phyloP scores from a whole-genome alignment of 768 basidiomycete species.

The Arthromyces matolae region DNA sequence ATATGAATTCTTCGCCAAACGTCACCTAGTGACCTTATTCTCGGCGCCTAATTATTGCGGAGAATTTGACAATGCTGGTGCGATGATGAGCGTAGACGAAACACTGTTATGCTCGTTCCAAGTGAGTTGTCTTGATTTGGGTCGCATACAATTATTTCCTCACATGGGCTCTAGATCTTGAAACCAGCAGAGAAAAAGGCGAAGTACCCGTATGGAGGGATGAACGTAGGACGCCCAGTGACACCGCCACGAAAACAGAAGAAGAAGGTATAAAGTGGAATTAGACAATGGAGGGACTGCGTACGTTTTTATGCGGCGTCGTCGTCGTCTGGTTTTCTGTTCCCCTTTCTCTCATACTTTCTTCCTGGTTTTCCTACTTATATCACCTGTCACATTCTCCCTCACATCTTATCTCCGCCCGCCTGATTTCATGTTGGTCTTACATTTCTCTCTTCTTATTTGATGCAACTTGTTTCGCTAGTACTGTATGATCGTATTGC shows the following conservation, averaged over 20 bases:
- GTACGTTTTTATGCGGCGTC: constrained; percentile 15
- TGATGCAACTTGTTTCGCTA: constrained; percentile 16
- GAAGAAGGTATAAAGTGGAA: constrained; percentile 85
- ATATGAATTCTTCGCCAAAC: constrained; percentile 98
- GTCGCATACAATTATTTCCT: not conserved
- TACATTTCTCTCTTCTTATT: constrained; percentile 12
- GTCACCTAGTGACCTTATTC: constrained; percentile 94
- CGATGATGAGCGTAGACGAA: constrained; percentile 99
- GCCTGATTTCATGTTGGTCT: constrained; percentile 10
- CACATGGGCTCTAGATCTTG: too few species aligned
- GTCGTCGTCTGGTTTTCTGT: constrained; percentile 14
- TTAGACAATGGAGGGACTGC: constrained; percentile 19
- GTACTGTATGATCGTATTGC: constrained; percentile 20
- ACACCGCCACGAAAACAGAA: constrained; percentile 97
- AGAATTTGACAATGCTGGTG: constrained; percentile 98
- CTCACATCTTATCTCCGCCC: not conserved
- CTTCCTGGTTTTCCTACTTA: constrained; percentile 14
- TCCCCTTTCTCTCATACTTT: constrained; percentile 6
- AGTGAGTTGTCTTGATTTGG: constrained; percentile 36
- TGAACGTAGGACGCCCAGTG: constrained; percentile 83
- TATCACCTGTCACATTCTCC: not conserved
- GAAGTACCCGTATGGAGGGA: constrained; percentile 85
- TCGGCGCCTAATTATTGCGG: constrained; percentile 95
- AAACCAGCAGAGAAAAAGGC: constrained; percentile 99
- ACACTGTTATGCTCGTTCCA: constrained; percentile 98